Base-by-base conservation (phyloP, 371 early-diverging fungal genomes). In the Parasitella parasitica region DNA sequence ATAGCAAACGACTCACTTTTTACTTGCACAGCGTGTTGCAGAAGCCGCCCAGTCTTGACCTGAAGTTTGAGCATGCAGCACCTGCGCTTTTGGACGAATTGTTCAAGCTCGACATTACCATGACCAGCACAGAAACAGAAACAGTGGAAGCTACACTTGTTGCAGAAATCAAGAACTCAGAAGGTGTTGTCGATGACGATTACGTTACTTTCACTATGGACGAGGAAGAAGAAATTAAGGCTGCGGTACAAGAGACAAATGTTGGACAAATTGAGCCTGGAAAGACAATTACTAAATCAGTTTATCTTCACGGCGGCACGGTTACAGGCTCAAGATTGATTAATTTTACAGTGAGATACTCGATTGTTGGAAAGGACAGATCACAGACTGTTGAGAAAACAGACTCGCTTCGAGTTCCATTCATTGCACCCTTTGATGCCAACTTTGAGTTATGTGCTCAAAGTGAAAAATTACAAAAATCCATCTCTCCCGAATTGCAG, bases 21-120 rank as follows among this genome's bases (percentile, higher is more conserved):
- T 51, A 32, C 3, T 7, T 28, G 18, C 15, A 20, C 49, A 88
- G 89, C 15, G 75, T 92, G 7, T 75, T 82, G 28, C 87, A 86
- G 64, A 76, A 85, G 34, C 87, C 86, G 41, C 89, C 92, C 16
- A 87, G 86, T 22, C 66, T 93, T 2, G 73, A 79, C 39, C 69
- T 91, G n/a, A 63, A 67, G 18, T 68, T 83, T 3, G 64, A 75
- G 0, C 82, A 88, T 65, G 61, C 67, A 12, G 72, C 89, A 6
- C 91, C 90, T 7, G 90, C 87, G 0, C 68, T 88, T 16, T 64
- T 93, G 57, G 89, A 92, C 51, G 92, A 92, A 54, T 64, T 81
- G 24, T 88, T 86, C 63, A 80, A 82, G 12, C 63, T 93, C 13
- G 70, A 73, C 28, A 71, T 93, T 6, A 80, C 73, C 4, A 62